Evolutionary conservation across 495 filamentous ascomycete species (phyloP), one percentile per base, ranked within the genome.

Genomic region (Neurospora sp.): DNA sequence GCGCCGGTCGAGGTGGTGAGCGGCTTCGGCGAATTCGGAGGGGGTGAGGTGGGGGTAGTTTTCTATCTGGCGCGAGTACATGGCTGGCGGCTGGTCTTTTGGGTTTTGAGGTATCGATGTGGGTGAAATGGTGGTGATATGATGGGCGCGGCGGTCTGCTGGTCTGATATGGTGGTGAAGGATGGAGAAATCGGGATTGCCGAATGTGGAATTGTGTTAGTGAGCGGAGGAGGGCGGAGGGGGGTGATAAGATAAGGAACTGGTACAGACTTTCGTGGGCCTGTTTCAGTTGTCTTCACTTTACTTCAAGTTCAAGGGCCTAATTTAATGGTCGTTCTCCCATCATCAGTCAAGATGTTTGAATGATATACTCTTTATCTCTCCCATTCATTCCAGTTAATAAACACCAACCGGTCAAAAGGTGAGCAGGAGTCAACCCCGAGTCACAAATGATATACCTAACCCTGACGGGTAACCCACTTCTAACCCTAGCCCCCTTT

Each of bases 1-100:
- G 76, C 83, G 86, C 75, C 87, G 80, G 49, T 87, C 85, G 27
- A 93, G 83, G 46, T 84, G 84, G 78, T 88, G 85, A 80, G 90
- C 92, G 70, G 85, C 88, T 77, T 85, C 79, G 41, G 87, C 80
- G 74, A 93, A 93, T 76, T 92, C 90, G 39, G 85, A 84, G 23
- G 78, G 75, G 27, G 83, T 86, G 16, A 92, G 84, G 71, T 87
- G 88, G n/a, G 90, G 90, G 76, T 86, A 89, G 46, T 77, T 80
- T 49, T 77, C 27, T 74, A 82, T 80, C 3, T 78, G 77, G 7
- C 83, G 80, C 1, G 70, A 3, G n/a, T 41, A 49, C 70, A 72
- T 31, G n/a, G n/a, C n/a, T 74, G 18, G 41, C 4, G 70, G n/a
- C 20, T 38, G 2, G 37, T 38, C 37, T 38, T 38, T 38, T 38